Base-by-base conservation (phyloP, 2,329 filamentous ascomycete species). In the Fusarium ambrosium region DNA sequence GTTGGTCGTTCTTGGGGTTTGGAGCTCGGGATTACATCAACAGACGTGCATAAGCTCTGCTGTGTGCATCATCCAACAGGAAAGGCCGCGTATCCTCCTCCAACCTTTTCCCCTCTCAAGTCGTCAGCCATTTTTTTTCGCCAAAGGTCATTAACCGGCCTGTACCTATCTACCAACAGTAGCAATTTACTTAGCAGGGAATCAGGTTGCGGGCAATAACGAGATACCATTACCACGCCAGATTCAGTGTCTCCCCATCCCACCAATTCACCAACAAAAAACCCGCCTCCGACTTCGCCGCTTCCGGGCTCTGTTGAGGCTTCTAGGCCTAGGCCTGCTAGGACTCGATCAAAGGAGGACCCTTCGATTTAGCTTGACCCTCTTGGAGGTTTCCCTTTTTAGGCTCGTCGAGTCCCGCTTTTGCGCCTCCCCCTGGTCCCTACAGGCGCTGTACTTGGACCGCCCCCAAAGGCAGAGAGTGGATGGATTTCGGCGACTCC, bases 351-450 rank as follows among this genome's bases (percentile, higher is more conserved):
- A 6, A 63, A 41, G 36, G 20, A 70, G 67, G 56, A 53, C 53
- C 41, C 48, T 65, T 64, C 36, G 20, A 43, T 65, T 64, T 51
- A 22, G 59, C 41, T 56, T 43, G 27, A 7, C 20, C 14, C 14
- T 60, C 62, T 22, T 62, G 22, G 43, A 48, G 22, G 55, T 51
- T 62, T 51, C 64, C 64, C 65, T 51, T 75, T 75, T 65, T 72
- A 66, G 66, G 60, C 74, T 70, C 48, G 34, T 45, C 51, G 22
- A 53, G 70, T 63, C 74, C 68, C 68, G 63, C 68, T 70, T 72
- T 72, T 76, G 16, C 66, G 63, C 73, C 75, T 62, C 68, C 71
- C 65, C 73, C 75, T 72, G 74, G 69, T 69, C 67, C 45, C 22
- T 48, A 48, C 22, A 27, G 43, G 16, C 14, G n/a, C 24, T 48